Evolutionary conservation across 2,329 filamentous ascomycete genomes (phyloP).

Genomic region (Aschersonia sp.): DNA sequence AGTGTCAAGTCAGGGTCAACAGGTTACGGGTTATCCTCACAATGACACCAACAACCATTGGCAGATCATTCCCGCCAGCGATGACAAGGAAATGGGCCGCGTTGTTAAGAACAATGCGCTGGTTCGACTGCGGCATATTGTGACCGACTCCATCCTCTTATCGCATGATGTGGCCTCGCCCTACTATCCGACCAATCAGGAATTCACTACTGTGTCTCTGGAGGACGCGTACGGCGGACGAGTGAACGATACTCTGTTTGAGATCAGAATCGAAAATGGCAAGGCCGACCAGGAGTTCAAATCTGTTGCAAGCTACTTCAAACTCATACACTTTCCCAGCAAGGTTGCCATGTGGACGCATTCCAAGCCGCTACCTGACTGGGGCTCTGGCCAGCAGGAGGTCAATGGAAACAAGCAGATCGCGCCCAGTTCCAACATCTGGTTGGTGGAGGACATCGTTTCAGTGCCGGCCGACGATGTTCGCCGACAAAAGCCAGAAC

Average conservation of each 20-base stretch:
- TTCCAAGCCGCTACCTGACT: conserved; percentile 85
- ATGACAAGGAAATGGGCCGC: conserved; percentile 43
- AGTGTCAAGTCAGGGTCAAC: conserved; percentile 93
- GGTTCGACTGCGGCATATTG: conserved; percentile 73
- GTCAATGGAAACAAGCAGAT: conserved; percentile 99
- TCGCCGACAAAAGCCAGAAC: conserved; percentile 61
- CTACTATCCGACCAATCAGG: conserved; percentile 93
- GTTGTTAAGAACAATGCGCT: conserved; percentile 72
- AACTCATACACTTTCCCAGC: conserved; percentile 84
- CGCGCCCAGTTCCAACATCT: conserved; percentile 78
- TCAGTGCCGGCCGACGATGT: conserved; percentile 57
- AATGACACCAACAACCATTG: conserved; percentile 99
- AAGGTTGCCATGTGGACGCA: conserved; percentile 99
- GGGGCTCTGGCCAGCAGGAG: conserved; percentile 94
- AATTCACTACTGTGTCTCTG: conserved; percentile 72
- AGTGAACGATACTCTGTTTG: conserved; percentile 82
- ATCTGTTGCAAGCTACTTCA: conserved; percentile 85
- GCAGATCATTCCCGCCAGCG: conserved; percentile 67
- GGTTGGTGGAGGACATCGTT: conserved; percentile 86
- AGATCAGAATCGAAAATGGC: conserved; percentile 77
- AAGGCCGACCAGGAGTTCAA: conserved; percentile 76
- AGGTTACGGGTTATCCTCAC: conserved; percentile 94
- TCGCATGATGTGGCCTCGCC: conserved; percentile 97
- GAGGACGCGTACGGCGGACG: conserved; percentile 62
- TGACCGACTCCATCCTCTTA: conserved; percentile 73